These are phyloP conservation scores for Phytophthora cryptogea DNA, from an alignment of 352 stramenopile species.

Conservation along the genomic window DNA sequence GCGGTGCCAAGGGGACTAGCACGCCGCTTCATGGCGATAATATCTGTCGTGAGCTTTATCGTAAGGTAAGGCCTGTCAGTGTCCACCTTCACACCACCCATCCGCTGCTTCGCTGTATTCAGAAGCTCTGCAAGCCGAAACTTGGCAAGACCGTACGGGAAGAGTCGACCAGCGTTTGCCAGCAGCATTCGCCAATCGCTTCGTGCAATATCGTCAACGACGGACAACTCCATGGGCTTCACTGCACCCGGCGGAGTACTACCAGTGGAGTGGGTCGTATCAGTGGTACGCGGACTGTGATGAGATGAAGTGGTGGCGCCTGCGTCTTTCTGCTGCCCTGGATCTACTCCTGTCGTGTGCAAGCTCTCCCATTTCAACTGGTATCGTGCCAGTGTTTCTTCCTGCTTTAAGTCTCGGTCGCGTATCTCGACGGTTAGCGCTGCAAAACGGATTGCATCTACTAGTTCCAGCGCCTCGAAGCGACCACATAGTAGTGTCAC, in stretches of 20 bases:
- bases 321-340: conserved; percentile 11
- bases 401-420: conserved; percentile 66
- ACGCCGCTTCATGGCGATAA: conserved; percentile 59
- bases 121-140: conserved; percentile 70
- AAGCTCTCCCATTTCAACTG: conserved; percentile 69
- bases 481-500: conserved; percentile 58
- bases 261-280: neutral
- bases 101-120: conserved; percentile 27
- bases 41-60: conserved; percentile 55
- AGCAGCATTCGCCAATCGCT: conserved; percentile 55
- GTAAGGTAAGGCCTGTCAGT: conserved; percentile 36
- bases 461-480: conserved; percentile 43
- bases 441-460: conserved; percentile 51
- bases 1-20: conserved; percentile 46
- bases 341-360: conserved; percentile 38
- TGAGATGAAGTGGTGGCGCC: conserved; percentile 8
- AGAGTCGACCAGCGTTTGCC: conserved; percentile 43
- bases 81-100: conserved; percentile 16
- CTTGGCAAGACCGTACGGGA: conserved; percentile 55
- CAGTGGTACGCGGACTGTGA: conserved; percentile 12
- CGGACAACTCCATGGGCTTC: conserved; percentile 54
- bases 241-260: conserved; percentile 1
- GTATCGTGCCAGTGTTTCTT: conserved; percentile 37
- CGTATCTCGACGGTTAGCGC: conserved; percentile 61
- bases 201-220: conserved; percentile 63